A percentile compares a stretch with the other conserved stretches of the same genome.
These are phyloP conservation scores for Albugo laibachii DNA, from an alignment of 352 stramenopile species.

Conservation along the genomic window DNA sequence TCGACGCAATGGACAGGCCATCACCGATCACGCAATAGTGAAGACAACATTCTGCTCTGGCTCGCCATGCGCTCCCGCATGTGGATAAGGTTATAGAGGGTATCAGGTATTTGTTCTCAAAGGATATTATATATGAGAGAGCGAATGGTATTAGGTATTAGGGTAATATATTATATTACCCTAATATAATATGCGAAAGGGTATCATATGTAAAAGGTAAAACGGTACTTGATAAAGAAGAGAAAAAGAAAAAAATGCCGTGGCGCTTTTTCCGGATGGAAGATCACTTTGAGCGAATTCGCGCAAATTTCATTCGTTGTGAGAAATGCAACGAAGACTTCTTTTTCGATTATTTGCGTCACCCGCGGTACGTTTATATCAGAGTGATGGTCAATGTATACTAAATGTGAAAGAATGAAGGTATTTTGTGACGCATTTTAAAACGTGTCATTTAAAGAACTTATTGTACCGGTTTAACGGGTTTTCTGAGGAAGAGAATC, in stretches of 20 bases:
- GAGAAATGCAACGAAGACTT: conserved; percentile 68
- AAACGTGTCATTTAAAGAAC: conserved; percentile 60
- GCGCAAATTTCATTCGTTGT: conserved; percentile 54
- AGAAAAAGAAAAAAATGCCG: too few species aligned
- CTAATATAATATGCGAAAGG: too few species aligned
- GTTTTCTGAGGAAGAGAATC: conserved; percentile 50
- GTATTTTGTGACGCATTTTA: conserved; percentile 70
- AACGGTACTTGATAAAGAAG: too few species aligned
- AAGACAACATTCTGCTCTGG: conserved; percentile 44
- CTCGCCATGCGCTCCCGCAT: too few species aligned
- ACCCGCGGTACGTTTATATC: conserved; percentile 36
- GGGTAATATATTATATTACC: too few species aligned
- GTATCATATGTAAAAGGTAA: too few species aligned
- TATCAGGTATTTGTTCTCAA: too few species aligned
- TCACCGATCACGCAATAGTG: conserved; percentile 39
- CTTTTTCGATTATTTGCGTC: conserved; percentile 61
- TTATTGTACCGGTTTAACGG: conserved; percentile 61
- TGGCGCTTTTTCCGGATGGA: conserved; percentile 21
- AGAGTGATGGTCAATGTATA: not conserved
- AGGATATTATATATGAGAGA: too few species aligned
- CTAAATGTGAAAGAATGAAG: conserved; percentile 9
- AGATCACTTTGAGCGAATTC: conserved; percentile 38
- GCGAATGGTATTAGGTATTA: too few species aligned
- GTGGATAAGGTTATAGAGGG: too few species aligned
- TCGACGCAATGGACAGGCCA: conserved; percentile 21